Evolutionary conservation across 2,329 filamentous ascomycete genomes (phyloP), one percentile per base, ranked within the genome.

Genomic region (Metarhizium sp.): DNA sequence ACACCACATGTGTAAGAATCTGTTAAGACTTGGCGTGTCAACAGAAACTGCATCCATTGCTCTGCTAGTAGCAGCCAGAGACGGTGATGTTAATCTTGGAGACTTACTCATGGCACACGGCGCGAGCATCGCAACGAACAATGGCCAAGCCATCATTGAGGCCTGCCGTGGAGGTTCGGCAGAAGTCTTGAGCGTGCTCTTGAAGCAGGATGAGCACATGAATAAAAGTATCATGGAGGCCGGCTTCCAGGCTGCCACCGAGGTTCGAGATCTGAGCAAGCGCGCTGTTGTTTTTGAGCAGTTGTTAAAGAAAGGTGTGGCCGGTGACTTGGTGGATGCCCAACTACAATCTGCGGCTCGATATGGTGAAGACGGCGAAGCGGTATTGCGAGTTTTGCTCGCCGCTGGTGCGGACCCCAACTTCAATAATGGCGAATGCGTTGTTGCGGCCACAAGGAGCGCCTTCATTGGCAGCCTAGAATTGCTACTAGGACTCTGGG

Each of bases 221-320:
- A 71, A 70, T 11, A 72, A 72, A 50, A 63, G 66, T 6, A 78
- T 75, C 0, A 64, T 83, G 3, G 71, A 75, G 34, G 72, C 73
- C 43, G 79, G 76, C 0, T 83, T 84, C 48, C 76, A 81, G 57
- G 79, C 78, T 2, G 78, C 80, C 0, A 80, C 77, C 0, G 75
- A 79, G 53, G 70, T 82, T 2, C 66, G 74, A 2, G 76, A 82
- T 56, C 64, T 83, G 4, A 71, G 71, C 53, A 75, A 72, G 43
- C 70, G 79, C 2, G 75, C 74, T 0, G 71, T 71, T 25, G 69
- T 83, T 2, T 80, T 84, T 48, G 71, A 75, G 52, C 63, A 78
- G 2, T 69, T 85, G 1, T 64, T 85, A 0, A 68, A 74, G 11
- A 71, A 71, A 38, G 79, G 79, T 0, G 74, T 81, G 1, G 65